These are phyloP conservation scores for Curvularia sp. DNA, from an alignment of 2,329 filamentous ascomycete genomes.

Conservation along the genomic window DNA sequence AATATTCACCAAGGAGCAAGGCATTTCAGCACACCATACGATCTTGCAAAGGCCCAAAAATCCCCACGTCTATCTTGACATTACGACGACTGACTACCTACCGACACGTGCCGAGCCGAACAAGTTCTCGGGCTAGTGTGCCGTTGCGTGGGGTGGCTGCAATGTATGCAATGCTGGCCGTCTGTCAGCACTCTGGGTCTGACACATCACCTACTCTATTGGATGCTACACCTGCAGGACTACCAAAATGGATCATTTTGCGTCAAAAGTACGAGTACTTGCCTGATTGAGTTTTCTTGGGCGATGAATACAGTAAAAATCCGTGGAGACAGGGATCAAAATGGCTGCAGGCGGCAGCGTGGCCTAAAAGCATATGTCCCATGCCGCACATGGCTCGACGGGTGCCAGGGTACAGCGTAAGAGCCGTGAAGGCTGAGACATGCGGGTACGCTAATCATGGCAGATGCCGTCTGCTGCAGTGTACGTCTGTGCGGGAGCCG, in stretches of 20 bases:
- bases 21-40: neutral
- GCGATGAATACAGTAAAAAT: neutral
- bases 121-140: neutral
- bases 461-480: constrained; percentile 6
- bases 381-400: neutral
- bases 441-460: constrained; percentile 14
- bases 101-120: neutral
- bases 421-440: constrained; percentile 3
- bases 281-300: neutral
- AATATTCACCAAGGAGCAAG: neutral
- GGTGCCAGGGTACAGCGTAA: constrained; percentile 4
- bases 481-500: constrained; percentile 10
- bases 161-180: neutral
- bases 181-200: constrained; percentile 13
- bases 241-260: constrained; percentile 6
- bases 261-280: constrained; percentile 4
- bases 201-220: constrained; percentile 11
- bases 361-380: neutral
- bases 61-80: neutral
- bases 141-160: constrained; percentile 1
- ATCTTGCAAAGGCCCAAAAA: neutral
- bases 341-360: constrained; percentile 10
- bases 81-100: neutral
- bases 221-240: constrained; percentile 8
- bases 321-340: constrained; percentile 6